Evolutionary conservation across 75 land plant species (phyloP), one percentile per base, ranked within the genome.

Genomic region (Gnetum montanum): DNA sequence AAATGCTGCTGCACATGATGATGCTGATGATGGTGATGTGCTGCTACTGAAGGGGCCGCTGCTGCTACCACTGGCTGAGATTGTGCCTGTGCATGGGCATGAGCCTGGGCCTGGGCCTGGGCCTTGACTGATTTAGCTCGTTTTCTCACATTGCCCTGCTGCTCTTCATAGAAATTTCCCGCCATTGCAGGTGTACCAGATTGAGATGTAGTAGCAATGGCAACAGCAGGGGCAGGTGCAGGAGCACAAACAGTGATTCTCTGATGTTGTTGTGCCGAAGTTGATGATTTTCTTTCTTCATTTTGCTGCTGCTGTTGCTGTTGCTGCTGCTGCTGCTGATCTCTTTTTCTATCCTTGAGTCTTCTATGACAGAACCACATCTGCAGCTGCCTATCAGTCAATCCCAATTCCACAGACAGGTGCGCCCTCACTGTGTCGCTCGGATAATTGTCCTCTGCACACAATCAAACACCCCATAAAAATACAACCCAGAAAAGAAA

Each of bases 341-440:
- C 10, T 24, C 40, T 40, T 51, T 89, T 89, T 67, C 79, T 72
- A 50, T 89, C 96, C 69, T 93, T 93, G 35, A 93, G 69, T 63
- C 98, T 70, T 70, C 98, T 64, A 65, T 93, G 98, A 40, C 98
- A 93, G 58, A 93, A 93, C 98, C 98, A 93, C 98, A 93, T 93
- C 82, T 93, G 96, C 47, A 93, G 70, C 59, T 93, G 98, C 72
- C 95, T 70, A 60, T 89, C 96, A 1, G 98, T 47, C 4, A 93
- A 72, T 6, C 75, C 78, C 4, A 85, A 58, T 71, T 73, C 70
- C 48, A 46, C 51, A 30, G 98, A 93, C 15, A 93, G 61, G 62
- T 80, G 73, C 0, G 83, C 81, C 12, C 98, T 74, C 12, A 78
- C 46, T 1, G 78, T 15, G 58, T 93, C 98, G 23, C 77, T 52